Evolutionary conservation across 192 early-diverging fungal genomes (phyloP), one percentile per base, ranked within the genome.

Genomic region (Coemansia sp.): DNA sequence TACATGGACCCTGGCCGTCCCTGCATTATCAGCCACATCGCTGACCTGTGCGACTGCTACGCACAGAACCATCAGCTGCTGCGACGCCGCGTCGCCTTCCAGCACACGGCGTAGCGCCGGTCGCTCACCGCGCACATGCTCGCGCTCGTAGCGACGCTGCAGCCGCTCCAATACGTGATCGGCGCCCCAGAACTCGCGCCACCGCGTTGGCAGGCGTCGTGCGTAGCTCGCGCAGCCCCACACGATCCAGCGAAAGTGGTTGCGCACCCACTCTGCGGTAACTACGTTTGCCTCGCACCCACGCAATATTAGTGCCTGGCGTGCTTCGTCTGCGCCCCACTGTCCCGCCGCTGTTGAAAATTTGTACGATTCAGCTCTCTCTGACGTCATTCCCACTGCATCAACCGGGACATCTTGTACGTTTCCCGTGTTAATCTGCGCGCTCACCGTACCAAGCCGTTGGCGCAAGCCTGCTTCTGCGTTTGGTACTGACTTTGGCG

Each of bases 221-320:
- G 71, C 71, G 35, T 67, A 70, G 61, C 76, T 57, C 2, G 71
- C 71, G 10, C 59, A 38, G 23, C 37, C 54, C 76, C 76, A 79
- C 29, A 79, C 67, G 18, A 56, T 39, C 76, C 76, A 79, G 12
- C 76, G 70, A 50, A 61, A 79, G 54, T 79, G 76, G 53, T 79
- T 79, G 38, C 32, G 51, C 20, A 74, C 71, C 76, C 76, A 79
- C 20, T 14, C 32, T 20, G 57, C 64, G 1, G 50, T 56, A 8
- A 64, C 62, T 1, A 19, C 67, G 1, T 16, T 29, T 4, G 65
- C 54, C 12, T 24, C 45, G 32, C 75, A 78, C 2, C 76, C 76
- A 20, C 60, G 64, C 10, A 52, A 54, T 22, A 66, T 3, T 27
- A 79, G 32, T 12, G 43, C 59, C 53, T 61, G 64, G 26, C 67